phyloP scores from a whole-genome alignment of 345 rosid species.

The Orychophragmus violaceus region DNA sequence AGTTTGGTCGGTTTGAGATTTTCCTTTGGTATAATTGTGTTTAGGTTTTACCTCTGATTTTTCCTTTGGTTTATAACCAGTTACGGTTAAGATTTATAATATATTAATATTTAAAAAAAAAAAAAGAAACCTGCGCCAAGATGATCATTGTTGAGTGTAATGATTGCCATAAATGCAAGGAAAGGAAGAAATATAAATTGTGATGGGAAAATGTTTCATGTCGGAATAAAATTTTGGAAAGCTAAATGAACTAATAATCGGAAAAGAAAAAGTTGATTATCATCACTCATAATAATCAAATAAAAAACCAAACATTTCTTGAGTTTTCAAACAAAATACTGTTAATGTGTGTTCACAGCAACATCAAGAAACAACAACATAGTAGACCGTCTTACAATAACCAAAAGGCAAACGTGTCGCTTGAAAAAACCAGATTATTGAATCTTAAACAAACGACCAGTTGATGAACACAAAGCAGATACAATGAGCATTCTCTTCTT shows the following conservation, averaged over 20 bases:
- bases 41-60: no score
- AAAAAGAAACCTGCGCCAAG: no score
- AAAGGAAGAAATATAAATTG: background rate
- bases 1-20: no score
- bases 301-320: constrained; percentile 13
- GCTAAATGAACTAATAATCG: background rate
- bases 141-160: constrained; percentile 1
- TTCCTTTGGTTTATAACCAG: no score
- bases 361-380: constrained; percentile 15
- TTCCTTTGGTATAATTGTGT: no score
- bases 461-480: constrained; percentile 91
- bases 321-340: constrained; percentile 20
- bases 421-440: background rate
- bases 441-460: constrained; percentile 87
- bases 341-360: constrained; percentile 1
- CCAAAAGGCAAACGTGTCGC: background rate
- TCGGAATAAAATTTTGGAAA: background rate
- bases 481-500: constrained; percentile 94
- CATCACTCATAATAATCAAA: background rate
- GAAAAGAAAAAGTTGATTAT: background rate
- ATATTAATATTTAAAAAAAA: no score
- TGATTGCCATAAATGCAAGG: constrained; percentile 13
- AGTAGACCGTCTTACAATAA: background rate
- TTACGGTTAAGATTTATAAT: no score
- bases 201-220: no score